Evolutionary conservation across 495 filamentous ascomycete genomes (phyloP).

Genomic region (Usnea hakonensis): DNA sequence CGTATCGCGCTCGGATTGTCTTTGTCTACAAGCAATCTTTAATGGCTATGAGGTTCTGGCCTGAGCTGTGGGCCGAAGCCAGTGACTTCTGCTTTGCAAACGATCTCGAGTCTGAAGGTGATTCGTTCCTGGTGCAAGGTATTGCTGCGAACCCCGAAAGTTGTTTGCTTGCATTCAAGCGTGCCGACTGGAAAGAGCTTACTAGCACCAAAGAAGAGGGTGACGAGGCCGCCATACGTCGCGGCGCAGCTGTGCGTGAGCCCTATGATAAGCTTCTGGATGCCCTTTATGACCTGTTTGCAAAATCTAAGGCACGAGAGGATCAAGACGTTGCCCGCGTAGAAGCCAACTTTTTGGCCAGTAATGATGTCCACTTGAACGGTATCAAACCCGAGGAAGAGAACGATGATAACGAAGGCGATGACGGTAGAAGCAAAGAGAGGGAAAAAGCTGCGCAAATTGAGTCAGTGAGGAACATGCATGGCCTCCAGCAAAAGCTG

Average conservation of each 20-base stretch:
- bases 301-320: slow-evolving; percentile 66
- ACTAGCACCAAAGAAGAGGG: slow-evolving; percentile 61
- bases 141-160: slow-evolving; percentile 89
- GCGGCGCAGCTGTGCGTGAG: slow-evolving; percentile 66
- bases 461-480: slow-evolving; percentile 60
- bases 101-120: slow-evolving; percentile 57
- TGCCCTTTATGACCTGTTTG: slow-evolving; percentile 71
- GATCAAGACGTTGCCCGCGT: slow-evolving; percentile 60
- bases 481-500: slow-evolving; percentile 59
- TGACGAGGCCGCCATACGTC: slow-evolving; percentile 52
- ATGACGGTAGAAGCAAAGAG: slow-evolving; percentile 48
- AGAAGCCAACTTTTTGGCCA: slow-evolving; percentile 47
- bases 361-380: slow-evolving; percentile 33
- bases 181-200: slow-evolving; percentile 75
- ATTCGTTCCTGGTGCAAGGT: slow-evolving; percentile 72
- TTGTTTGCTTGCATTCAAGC: slow-evolving; percentile 78
- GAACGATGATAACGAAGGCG: slow-evolving; percentile 55
- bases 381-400: slow-evolving; percentile 48
- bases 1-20: slow-evolving; percentile 68
- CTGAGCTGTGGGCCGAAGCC: slow-evolving; percentile 91
- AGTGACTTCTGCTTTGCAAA: slow-evolving; percentile 88
- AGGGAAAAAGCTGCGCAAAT: slow-evolving; percentile 56
- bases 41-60: slow-evolving; percentile 89
- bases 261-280: slow-evolving; percentile 79
- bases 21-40: slow-evolving; percentile 91